These are phyloP conservation scores for Otatea glauca DNA, from an alignment of 176 grass and related monocot species.

Conservation along the genomic window DNA sequence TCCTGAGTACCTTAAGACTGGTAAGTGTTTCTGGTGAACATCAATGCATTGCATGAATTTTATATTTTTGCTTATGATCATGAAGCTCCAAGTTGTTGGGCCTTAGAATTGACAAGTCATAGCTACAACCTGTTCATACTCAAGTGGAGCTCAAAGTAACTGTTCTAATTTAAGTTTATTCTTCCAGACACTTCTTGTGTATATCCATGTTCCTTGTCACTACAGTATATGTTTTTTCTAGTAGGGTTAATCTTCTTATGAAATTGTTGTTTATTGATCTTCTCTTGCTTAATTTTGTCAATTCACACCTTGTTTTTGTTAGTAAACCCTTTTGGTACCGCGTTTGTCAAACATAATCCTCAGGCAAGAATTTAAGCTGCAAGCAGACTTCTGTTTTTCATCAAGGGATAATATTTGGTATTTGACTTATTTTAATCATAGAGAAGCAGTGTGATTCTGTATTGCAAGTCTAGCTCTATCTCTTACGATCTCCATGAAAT, in stretches of 20 bases:
- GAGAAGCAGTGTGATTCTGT: background rate
- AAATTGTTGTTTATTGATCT: background rate
- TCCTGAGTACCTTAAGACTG: constrained; percentile 87
- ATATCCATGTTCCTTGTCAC: background rate
- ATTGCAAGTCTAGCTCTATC: background rate
- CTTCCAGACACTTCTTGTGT: background rate
- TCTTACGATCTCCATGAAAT: constrained; percentile 1
- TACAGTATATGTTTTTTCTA: background rate
- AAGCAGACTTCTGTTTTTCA: background rate
- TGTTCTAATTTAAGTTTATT: background rate
- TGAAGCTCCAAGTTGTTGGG: background rate
- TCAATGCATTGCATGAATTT: background rate
- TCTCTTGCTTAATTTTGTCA: background rate
- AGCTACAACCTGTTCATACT: background rate
- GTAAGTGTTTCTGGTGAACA: constrained; percentile 30
- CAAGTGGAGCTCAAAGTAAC: background rate
- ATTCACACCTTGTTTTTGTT: background rate
- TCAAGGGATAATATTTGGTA: background rate
- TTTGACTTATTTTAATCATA: background rate
- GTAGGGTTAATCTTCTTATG: background rate
- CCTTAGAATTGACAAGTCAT: background rate
- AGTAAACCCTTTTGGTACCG: background rate
- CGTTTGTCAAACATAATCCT: background rate
- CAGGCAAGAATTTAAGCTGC: background rate
- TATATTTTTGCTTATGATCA: background rate